Evolutionary conservation across 1,284 basidiomycete species (phyloP).

Genomic region (Ganoderma meredithae): DNA sequence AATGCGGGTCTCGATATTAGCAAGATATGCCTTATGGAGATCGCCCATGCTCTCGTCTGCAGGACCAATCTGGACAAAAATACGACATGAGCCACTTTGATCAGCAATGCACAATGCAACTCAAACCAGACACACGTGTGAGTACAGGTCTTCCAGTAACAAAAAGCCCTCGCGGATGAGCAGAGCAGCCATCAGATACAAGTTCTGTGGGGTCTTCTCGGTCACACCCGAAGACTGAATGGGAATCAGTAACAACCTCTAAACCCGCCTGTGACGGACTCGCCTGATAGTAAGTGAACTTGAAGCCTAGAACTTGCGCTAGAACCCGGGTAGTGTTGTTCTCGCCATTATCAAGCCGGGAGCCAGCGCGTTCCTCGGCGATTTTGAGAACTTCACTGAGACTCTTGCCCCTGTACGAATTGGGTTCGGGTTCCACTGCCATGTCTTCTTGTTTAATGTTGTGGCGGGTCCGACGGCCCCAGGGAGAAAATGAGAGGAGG

Average conservation of each 20-base stretch:
- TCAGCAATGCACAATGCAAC: background rate
- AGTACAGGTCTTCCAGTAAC: slow-evolving; percentile 84
- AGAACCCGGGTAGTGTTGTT: slow-evolving; percentile 67
- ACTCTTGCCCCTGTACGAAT: slow-evolving; percentile 61
- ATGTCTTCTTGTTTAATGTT: slow-evolving; percentile 33
- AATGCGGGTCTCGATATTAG: slow-evolving; percentile 70
- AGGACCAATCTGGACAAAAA: slow-evolving; percentile 68
- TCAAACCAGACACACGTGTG: slow-evolving; percentile 65
- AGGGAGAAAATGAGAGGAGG: slow-evolving; percentile 86
- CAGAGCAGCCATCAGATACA: slow-evolving; percentile 87
- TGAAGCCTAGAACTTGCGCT: slow-evolving; percentile 95
- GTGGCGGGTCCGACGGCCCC: slow-evolving; percentile 51
- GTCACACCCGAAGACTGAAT: slow-evolving; percentile 60
- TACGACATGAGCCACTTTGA: background rate
- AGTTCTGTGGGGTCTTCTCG: slow-evolving; percentile 71
- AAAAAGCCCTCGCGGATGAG: slow-evolving; percentile 91
- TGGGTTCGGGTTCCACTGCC: slow-evolving; percentile 47
- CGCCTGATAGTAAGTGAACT: slow-evolving; percentile 91
- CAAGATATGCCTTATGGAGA: slow-evolving; percentile 72
- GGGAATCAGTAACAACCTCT: slow-evolving; percentile 27
- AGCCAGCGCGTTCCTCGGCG: slow-evolving; percentile 49
- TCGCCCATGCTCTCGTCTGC: slow-evolving; percentile 78
- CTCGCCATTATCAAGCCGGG: slow-evolving; percentile 26
- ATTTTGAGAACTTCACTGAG: slow-evolving; percentile 71
- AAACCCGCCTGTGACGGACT: slow-evolving; percentile 32